Percentiles rank a stretch among this genome's conserved stretches.
Evolutionary conservation across 2,329 filamentous ascomycete genomes (phyloP).

Genomic region (Bimuria novae-zelandiae): DNA sequence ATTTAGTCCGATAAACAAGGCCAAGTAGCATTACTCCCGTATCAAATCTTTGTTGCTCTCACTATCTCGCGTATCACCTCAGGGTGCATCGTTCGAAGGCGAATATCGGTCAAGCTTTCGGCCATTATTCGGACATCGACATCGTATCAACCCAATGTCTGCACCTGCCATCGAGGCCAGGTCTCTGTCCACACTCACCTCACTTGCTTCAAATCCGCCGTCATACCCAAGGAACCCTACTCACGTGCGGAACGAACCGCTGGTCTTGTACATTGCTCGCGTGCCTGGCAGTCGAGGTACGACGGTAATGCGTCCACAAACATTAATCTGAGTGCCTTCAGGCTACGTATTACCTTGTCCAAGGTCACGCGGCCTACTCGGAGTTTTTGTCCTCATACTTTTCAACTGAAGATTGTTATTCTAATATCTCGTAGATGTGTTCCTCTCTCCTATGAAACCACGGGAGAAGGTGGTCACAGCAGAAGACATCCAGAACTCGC

Average conservation of each 20-base stretch:
- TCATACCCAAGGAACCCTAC: slow-evolving; percentile 80
- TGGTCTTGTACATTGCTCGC: slow-evolving; percentile 88
- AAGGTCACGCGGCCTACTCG: no score
- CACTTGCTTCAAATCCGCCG: slow-evolving; percentile 83
- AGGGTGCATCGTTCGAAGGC: no score
- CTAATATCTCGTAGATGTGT: slow-evolving; percentile 68
- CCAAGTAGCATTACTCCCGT: slow-evolving; percentile 20
- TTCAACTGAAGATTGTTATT: background rate
- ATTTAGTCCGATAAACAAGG: slow-evolving; percentile 11
- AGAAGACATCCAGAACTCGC: slow-evolving; percentile 81
- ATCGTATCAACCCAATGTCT: no score
- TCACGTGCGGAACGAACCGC: slow-evolving; percentile 68
- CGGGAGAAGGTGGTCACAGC: slow-evolving; percentile 85
- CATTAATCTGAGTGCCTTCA: background rate
- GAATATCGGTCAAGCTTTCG: no score
- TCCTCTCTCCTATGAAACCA: slow-evolving; percentile 89
- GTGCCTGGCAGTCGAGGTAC: slow-evolving; percentile 89
- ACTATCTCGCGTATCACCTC: no score
- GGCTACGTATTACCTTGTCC: no score
- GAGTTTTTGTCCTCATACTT: no score
- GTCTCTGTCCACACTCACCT: slow-evolving; percentile 79
- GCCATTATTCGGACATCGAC: no score
- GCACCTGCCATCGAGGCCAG: slow-evolving; percentile 69
- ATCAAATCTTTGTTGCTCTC: no score
- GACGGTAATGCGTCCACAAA: slow-evolving; percentile 20